Base-by-base conservation (phyloP, 139 green algal genomes). In the Medakamo hakoo region DNA sequence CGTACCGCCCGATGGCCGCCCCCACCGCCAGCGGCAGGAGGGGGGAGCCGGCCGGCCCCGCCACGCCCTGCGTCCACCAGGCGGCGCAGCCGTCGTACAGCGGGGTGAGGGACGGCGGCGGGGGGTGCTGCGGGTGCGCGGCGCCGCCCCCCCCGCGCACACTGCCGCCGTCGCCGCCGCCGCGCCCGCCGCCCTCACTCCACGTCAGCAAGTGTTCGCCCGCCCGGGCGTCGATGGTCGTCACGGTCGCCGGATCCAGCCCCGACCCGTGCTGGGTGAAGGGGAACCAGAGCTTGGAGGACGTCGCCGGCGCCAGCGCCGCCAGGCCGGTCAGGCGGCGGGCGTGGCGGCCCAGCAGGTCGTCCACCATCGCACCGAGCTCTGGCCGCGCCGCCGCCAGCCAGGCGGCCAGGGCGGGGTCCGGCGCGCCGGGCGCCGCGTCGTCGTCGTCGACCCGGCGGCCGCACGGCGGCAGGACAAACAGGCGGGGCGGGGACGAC, bases 11-110 rank as follows among this genome's bases (percentile, higher is more conserved):
- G 4, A 81, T 78, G 0, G 84, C 84, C 40, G 82, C 72, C 4
- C 60, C 78, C 30, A 95, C 71, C 9, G 78, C 78, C 0, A 67
- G 63, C 9, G 78, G 70, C 57, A 96, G 48, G 62, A n/a, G n/a
- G 40, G 40, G 9, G 9, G 9, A n/a, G 55, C 3, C 27, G 5
- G 0, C 22, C n/a, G 20, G 49, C 25, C 19, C 49, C 22, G 23
- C 63, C 49, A 67, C 49, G 26, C 73, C 85, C 76, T 97, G 91
- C 0, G 93, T 99, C 93, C 93, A 99, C 93, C 93, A 99, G 72
- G 85, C 95, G 30, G 83, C 84, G 59, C 81, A 90, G 19, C 70
- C 91, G 75, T 99, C 93, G 63, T 94, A 94, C 58, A 84, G 30
- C 27, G 70, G 63, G 2, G 67, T 32, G 32, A 90, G 63, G 40